Base-by-base conservation (phyloP, 345 rosid genomes). In the Aegle marmelos region DNA sequence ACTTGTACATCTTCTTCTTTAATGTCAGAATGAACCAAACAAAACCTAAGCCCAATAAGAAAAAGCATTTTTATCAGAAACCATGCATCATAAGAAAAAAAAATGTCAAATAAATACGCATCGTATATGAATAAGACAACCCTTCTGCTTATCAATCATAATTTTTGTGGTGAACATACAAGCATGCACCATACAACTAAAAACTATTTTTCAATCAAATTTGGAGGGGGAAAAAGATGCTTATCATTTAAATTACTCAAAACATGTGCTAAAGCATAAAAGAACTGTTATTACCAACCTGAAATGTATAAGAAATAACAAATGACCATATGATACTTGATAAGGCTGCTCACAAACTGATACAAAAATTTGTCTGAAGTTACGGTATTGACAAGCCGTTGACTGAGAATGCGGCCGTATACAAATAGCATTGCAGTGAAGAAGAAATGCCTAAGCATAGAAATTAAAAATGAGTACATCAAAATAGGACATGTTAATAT, bases 1-100 rank as follows among this genome's bases (percentile, higher is more conserved):
- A 96, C 93, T 96, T 94, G 90, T 96, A 96, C 97, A 94, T 90
- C 92, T 90, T 91, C 97, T 92, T 96, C 86, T 96, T 96, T 63
- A 96, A 80, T 24, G 99, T 86, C 73, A 96, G 92, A 83, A 96
- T 96, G 89, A 96, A 96, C 99, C 99, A 96, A 88, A 96, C 90
- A 82, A 96, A 96, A 80, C 99, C 99, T 96, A 87, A 77, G 45
- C 58, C 67, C 27, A 69, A 54, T n/a, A 48, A 41, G 37, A 66
- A 10, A 41, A 9, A 33, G 50, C 34, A 24, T 50, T 34, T 28
- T 28, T n/a, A 68, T 73, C 58, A 63, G 78, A 36, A 48, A 39
- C 45, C 34, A 63, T 37, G 13, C 62, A 25, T 50, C 34, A 54
- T 22, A 31, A 9, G 9, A 50, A 58, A 25, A 50, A 25, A 9